Evolutionary conservation across 129 eudicot genomes (phyloP).

Genomic region (Flaveria brownii): DNA sequence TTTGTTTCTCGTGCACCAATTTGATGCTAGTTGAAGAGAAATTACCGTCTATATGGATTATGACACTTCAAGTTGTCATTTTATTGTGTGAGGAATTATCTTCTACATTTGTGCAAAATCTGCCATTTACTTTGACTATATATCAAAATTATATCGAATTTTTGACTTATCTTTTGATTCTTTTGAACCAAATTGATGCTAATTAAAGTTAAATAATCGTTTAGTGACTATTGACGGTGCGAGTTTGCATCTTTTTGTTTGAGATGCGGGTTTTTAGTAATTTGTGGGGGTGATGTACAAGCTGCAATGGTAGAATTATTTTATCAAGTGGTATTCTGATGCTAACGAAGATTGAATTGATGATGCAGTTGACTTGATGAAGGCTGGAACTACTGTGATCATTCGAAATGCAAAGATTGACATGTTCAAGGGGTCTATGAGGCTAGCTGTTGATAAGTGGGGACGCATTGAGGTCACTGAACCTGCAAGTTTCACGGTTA

Average conservation of each 20-base stretch:
- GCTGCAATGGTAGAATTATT: not conserved
- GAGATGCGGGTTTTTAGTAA: not conserved
- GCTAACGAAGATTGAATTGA: not conserved
- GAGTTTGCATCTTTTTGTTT: not conserved
- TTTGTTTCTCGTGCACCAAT: not conserved
- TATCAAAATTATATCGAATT: not conserved
- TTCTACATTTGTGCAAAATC: not conserved
- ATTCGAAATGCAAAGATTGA: constrained; percentile 14
- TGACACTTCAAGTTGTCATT: not conserved
- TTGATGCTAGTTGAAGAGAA: not conserved
- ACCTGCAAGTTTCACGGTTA: constrained; percentile 12
- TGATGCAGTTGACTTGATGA: constrained; percentile 9
- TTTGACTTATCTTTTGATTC: not conserved
- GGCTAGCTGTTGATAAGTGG: constrained; percentile 15
- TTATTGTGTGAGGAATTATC: not conserved
- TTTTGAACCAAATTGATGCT: not conserved
- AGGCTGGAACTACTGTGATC: constrained; percentile 13
- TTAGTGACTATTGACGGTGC: not conserved
- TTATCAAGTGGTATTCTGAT: not conserved
- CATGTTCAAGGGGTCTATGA: constrained; percentile 17
- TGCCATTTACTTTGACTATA: not conserved
- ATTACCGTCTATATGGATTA: not conserved
- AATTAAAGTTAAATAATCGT: not conserved
- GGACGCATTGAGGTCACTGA: constrained; percentile 8
- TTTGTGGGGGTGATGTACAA: not conserved